A percentile compares a stretch with the other conserved stretches of the same genome.
phyloP scores from a whole-genome alignment of 2,329 filamentous ascomycete species.

The Rhynchosporium agropyri region DNA sequence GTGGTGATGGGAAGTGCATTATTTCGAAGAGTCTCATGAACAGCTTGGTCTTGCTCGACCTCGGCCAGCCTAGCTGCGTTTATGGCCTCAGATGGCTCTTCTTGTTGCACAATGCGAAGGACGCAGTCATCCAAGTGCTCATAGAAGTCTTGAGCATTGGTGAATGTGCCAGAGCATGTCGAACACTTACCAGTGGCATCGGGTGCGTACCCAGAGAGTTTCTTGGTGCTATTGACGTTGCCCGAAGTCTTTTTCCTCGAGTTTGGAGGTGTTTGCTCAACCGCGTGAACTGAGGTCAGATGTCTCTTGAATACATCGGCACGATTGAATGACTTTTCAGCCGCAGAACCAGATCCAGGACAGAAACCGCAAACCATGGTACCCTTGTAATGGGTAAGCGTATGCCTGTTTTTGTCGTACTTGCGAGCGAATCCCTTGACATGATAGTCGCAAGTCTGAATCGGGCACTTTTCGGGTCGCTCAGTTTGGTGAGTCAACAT shows the following conservation, averaged over 20 bases:
- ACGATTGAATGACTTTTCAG: constrained; percentile 94
- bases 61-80: constrained; percentile 68
- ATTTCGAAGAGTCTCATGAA: constrained; percentile 65
- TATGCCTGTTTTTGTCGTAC: constrained; percentile 97
- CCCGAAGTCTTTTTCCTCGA: constrained; percentile 69
- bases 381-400: constrained; percentile 94
- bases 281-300: constrained; percentile 86
- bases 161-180: constrained; percentile 83
- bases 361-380: constrained; percentile 99
- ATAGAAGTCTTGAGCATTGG: constrained; percentile 92
- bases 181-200: constrained; percentile 88
- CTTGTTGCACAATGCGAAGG: constrained; percentile 70
- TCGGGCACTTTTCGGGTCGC: constrained; percentile 94
- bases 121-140: constrained; percentile 86
- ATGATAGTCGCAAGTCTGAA: constrained; percentile 90
- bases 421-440: constrained; percentile 93
- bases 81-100: constrained; percentile 69
- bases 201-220: constrained; percentile 69
- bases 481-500: constrained; percentile 96
- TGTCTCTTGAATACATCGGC: constrained; percentile 98
- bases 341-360: constrained; percentile 80
- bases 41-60: constrained; percentile 64
- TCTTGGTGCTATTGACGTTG: constrained; percentile 46
- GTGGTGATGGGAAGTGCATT: constrained; percentile 49
- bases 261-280: constrained; percentile 92